A percentile compares a stretch with the other conserved stretches of the same genome.
These are phyloP conservation scores for Solanum hybrid DNA, from an alignment of 305 asterid species.

Conservation along the genomic window DNA sequence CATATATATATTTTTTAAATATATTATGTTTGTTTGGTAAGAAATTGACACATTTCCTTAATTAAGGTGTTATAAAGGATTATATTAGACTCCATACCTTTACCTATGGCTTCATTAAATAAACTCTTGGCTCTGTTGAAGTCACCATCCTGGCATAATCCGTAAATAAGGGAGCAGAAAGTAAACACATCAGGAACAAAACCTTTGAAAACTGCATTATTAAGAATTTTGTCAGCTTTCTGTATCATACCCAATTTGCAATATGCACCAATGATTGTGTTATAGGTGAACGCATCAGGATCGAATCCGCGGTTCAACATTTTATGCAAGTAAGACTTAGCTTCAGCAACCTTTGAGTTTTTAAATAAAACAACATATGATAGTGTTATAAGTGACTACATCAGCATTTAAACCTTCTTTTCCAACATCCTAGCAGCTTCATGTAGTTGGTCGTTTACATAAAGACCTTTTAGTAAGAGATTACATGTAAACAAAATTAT, in stretches of 20 bases:
- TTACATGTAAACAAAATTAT: conserved; percentile 57
- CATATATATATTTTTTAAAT: too few species aligned
- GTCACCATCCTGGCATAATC: conserved; percentile 67
- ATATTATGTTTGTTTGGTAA: too few species aligned
- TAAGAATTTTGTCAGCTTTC: conserved; percentile 56
- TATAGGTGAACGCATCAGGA: conserved; percentile 81
- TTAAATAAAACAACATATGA: conserved; percentile 76
- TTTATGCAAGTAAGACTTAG: conserved; percentile 59
- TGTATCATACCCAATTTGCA: conserved; percentile 64
- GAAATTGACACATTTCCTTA: conserved; percentile 36
- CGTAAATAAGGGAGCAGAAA: conserved; percentile 57
- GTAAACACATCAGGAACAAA: conserved; percentile 79
- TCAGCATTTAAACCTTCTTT: conserved; percentile 57
- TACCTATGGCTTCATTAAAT: conserved; percentile 42
- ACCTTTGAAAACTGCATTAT: conserved; percentile 61
- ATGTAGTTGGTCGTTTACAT: conserved; percentile 48
- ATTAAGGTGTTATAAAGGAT: conserved; percentile 58
- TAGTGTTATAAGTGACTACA: conserved; percentile 71
- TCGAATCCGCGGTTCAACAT: conserved; percentile 65
- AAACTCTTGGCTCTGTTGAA: conserved; percentile 48
- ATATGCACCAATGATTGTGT: conserved; percentile 69
- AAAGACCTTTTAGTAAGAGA: conserved; percentile 76
- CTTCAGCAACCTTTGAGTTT: conserved; percentile 61
- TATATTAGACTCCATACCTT: conserved; percentile 47
- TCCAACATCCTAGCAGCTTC: conserved; percentile 66